phyloP scores from a whole-genome alignment of 1,139 yeast genomes.

The Candida freyschussii region DNA sequence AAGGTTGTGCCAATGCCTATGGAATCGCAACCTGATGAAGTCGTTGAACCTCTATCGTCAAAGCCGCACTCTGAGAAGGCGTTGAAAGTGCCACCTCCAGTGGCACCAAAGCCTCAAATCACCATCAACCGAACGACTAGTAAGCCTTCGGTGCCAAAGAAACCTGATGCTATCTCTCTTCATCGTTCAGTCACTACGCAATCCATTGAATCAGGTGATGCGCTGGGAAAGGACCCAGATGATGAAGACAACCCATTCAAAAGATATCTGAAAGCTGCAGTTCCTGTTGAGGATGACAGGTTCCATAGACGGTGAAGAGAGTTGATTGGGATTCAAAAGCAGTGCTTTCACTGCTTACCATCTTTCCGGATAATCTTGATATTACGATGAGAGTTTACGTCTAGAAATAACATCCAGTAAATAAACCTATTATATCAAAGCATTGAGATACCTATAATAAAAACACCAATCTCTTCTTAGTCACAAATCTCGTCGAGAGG shows the following conservation, averaged over 20 bases:
- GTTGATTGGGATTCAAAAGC: not conserved
- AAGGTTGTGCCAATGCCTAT: too few species aligned
- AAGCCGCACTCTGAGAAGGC: slow-evolving; percentile 8
- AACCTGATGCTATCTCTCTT: slow-evolving; percentile 1
- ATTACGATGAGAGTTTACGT: too few species aligned
- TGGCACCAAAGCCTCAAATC: slow-evolving; percentile 7
- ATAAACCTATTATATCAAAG: too few species aligned
- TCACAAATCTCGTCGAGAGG: too few species aligned
- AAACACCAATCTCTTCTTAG: too few species aligned
- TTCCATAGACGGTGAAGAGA: slow-evolving; percentile 11
- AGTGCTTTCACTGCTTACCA: too few species aligned
- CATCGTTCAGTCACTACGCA: slow-evolving; percentile 1
- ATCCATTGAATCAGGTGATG: slow-evolving; percentile 1
- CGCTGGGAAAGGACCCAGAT: slow-evolving; percentile 8
- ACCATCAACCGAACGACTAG: not conserved
- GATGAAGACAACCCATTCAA: slow-evolving; percentile 31
- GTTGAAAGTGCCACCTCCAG: slow-evolving; percentile 1
- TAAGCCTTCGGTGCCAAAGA: slow-evolving; percentile 1
- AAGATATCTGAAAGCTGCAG: slow-evolving; percentile 33
- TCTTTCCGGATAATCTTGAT: too few species aligned
- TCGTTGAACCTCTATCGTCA: slow-evolving; percentile 25
- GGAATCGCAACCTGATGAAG: too few species aligned
- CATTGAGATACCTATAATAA: too few species aligned
- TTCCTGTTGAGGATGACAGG: slow-evolving; percentile 31
- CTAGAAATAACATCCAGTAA: too few species aligned